These are phyloP conservation scores for Dactylellina leptospora DNA, from an alignment of 2,329 filamentous ascomycete genomes.

Conservation along the genomic window DNA sequence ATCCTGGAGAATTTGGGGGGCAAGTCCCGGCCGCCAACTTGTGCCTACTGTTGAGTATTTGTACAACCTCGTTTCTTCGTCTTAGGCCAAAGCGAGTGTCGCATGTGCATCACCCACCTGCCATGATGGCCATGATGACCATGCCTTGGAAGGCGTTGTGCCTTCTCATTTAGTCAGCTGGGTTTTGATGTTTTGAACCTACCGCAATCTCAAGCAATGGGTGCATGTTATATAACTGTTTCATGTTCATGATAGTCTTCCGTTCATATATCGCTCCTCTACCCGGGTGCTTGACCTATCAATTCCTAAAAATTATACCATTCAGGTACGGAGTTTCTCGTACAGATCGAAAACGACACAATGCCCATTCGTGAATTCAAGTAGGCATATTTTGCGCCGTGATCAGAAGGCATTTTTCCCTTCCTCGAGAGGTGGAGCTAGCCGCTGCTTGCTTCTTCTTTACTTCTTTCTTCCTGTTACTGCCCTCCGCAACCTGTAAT, in stretches of 20 bases:
- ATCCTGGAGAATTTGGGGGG: conserved; percentile 33
- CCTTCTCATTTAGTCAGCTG: conserved; percentile 53
- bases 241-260: conserved; percentile 17
- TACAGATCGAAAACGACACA: no score
- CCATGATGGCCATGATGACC: conserved; percentile 25
- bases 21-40: conserved; percentile 6
- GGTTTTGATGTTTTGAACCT: conserved; percentile 19
- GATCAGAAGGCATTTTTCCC: conserved; percentile 5
- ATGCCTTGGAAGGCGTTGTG: conserved; percentile 25
- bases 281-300: no score
- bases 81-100: conserved; percentile 41
- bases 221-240: conserved; percentile 14
- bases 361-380: no score
- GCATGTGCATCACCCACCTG: conserved; percentile 52
- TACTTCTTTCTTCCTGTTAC: conserved; percentile 11
- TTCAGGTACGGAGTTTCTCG: no score
- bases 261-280: neutral
- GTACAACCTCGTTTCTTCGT: conserved; percentile 23
- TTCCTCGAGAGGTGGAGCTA: neutral
- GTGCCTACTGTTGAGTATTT: conserved; percentile 30
- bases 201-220: conserved; percentile 12
- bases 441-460: conserved; percentile 26
- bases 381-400: no score
- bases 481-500: conserved; percentile 8
- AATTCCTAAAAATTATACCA: no score